These are phyloP conservation scores for Macrolepiota fuliginosa DNA, from an alignment of 768 basidiomycete species.

Conservation along the genomic window DNA sequence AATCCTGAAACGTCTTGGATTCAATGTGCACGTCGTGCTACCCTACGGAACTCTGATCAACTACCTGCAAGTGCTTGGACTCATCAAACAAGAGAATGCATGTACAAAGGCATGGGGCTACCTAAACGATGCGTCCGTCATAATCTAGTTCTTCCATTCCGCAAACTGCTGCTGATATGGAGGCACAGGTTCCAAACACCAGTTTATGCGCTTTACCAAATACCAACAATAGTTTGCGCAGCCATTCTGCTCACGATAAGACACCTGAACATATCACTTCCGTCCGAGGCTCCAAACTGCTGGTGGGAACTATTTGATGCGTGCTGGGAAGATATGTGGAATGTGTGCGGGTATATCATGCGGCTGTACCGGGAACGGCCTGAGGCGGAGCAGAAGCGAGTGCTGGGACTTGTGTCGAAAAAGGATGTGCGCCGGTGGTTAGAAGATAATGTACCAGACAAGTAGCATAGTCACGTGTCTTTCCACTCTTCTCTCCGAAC, in stretches of 20 bases:
- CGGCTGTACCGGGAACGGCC: conserved; percentile 65
- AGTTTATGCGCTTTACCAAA: conserved; percentile 85
- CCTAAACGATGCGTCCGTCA: conserved; percentile 88
- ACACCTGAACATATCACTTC: conserved; percentile 69
- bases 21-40: conserved; percentile 90
- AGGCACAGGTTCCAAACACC: conserved; percentile 84
- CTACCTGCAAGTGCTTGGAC: conserved; percentile 87
- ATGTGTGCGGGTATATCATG: conserved; percentile 82
- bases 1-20: conserved; percentile 91
- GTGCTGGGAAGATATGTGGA: conserved; percentile 85
- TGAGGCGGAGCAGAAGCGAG: conserved; percentile 39
- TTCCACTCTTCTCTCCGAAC: neutral
- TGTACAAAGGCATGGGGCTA: conserved; percentile 90
- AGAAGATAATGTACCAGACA: conserved; percentile 42
- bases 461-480: conserved; percentile 9
- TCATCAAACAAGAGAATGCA: conserved; percentile 67
- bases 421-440: conserved; percentile 83
- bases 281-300: conserved; percentile 62
- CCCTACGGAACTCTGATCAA: conserved; percentile 95
- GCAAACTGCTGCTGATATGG: neutral
- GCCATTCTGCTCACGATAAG: conserved; percentile 83
- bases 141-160: neutral
- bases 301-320: conserved; percentile 98
- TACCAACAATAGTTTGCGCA: conserved; percentile 87
- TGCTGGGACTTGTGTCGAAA: conserved; percentile 66